Conservation (phyloP, 345 rosid species). For the Syzygium aromaticum region DNA sequence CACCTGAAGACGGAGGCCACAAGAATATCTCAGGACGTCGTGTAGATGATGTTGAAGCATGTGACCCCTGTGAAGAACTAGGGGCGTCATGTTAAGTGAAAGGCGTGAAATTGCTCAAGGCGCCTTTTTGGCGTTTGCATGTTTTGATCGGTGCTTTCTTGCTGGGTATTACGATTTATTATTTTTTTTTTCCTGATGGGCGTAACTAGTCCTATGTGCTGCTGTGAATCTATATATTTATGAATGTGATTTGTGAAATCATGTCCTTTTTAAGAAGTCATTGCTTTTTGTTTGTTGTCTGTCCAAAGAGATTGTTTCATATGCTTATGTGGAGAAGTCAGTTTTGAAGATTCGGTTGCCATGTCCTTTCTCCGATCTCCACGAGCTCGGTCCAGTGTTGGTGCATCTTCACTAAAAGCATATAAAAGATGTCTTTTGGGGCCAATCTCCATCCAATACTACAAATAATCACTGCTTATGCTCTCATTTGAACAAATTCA, state of each 20-base stretch:
- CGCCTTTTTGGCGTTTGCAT: not conserved
- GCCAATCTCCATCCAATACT: not conserved
- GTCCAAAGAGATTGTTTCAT: not conserved
- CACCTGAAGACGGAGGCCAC: slow-evolving; percentile 50
- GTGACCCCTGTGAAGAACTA: slow-evolving; percentile 58
- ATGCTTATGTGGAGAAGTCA: too few species aligned
- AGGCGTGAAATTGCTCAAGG: not conserved
- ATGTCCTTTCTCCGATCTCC: not conserved
- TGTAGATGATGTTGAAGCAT: slow-evolving; percentile 58
- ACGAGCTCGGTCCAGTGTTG: not conserved
- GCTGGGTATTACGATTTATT: not conserved
- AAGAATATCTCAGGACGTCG: slow-evolving; percentile 47
- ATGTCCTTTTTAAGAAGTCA: not conserved
- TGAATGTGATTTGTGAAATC: not conserved
- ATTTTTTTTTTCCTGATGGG: not conserved
- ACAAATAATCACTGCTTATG: not conserved
- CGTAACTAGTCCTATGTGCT: not conserved
- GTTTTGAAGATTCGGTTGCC: too few species aligned
- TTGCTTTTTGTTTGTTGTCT: not conserved
- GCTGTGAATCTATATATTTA: not conserved
- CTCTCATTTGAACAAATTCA: not conserved
- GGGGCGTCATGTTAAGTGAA: not conserved
- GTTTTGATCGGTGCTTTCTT: not conserved
- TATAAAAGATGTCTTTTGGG: not conserved
- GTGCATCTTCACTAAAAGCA: too few species aligned